A percentile compares a stretch with the other conserved stretches of the same genome.
phyloP scores from a whole-genome alignment of 169 alveolate species.

The Cryptosporidium xiaoi region DNA sequence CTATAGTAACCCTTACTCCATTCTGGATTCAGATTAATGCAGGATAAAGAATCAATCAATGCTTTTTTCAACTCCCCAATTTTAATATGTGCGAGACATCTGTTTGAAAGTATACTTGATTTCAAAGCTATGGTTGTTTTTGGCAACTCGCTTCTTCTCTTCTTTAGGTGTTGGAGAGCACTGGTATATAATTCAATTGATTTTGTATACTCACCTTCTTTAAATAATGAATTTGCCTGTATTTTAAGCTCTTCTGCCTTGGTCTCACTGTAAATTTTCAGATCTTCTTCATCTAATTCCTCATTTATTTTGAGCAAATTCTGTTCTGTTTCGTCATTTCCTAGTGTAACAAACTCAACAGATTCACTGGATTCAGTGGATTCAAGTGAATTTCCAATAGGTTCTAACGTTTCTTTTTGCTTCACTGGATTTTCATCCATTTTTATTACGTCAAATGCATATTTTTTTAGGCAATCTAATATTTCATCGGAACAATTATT shows the following conservation, averaged over 20 bases:
- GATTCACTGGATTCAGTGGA: slow-evolving; percentile 13
- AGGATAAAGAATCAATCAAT: slow-evolving; percentile 19
- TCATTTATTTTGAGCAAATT: background rate
- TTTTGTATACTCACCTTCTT: slow-evolving; percentile 5
- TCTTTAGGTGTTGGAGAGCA: slow-evolving; percentile 28
- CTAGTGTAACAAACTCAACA: background rate
- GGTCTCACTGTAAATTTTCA: slow-evolving; percentile 3
- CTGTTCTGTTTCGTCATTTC: background rate
- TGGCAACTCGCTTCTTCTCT: slow-evolving; percentile 10
- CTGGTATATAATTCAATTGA: slow-evolving; percentile 24
- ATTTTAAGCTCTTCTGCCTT: slow-evolving; percentile 35
- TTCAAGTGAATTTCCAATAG: background rate
- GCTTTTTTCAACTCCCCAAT: slow-evolving; percentile 33
- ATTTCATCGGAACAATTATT: slow-evolving; percentile 34
- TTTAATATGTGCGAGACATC: slow-evolving; percentile 50
- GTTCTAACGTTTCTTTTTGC: background rate
- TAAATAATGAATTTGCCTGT: slow-evolving; percentile 52
- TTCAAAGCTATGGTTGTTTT: slow-evolving; percentile 24
- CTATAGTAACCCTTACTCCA: slow-evolving; percentile 73
- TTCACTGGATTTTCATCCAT: background rate
- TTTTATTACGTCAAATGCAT: slow-evolving; percentile 25
- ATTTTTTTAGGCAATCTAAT: slow-evolving; percentile 16
- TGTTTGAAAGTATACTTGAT: slow-evolving; percentile 57
- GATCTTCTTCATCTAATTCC: slow-evolving; percentile 17
- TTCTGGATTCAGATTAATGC: slow-evolving; percentile 36